Evolutionary conservation across 73 alveolate species (phyloP).

Genomic region (Paramecium caudatum): DNA sequence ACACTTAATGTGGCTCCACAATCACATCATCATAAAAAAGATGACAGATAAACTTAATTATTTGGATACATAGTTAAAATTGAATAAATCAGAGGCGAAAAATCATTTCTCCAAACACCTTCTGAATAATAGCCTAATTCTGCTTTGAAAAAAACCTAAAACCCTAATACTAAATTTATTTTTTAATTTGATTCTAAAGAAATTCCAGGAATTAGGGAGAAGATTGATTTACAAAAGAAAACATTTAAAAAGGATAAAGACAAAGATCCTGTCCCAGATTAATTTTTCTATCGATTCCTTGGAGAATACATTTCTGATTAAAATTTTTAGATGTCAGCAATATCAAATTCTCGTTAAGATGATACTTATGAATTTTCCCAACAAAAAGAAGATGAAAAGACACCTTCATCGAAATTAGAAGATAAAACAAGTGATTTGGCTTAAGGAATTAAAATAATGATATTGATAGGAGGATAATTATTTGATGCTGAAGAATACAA

Average conservation of each 20-base stretch:
- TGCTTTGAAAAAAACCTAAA: not conserved
- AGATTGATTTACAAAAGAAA: not conserved
- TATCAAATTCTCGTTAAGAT: conserved; percentile 12
- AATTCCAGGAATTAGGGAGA: conserved; percentile 21
- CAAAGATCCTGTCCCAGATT: not conserved
- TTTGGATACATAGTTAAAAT: conserved; percentile 25
- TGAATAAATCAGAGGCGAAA: conserved; percentile 5
- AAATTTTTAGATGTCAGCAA: conserved; percentile 56
- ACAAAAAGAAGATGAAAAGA: conserved; percentile 53
- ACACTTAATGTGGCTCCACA: conserved; percentile 8
- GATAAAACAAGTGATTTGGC: conserved; percentile 20
- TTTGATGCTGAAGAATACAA: conserved; percentile 66
- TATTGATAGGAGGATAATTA: conserved; percentile 15
- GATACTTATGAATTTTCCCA: not conserved
- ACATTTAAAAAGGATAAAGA: conserved; percentile 1
- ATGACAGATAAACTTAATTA: conserved; percentile 34
- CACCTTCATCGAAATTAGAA: not conserved
- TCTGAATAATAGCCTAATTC: not conserved
- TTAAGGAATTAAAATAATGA: conserved; percentile 58
- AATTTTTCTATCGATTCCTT: not conserved
- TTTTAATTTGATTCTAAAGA: conserved; percentile 48
- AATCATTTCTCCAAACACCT: conserved; percentile 15
- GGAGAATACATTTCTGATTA: conserved; percentile 46
- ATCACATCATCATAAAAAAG: conserved; percentile 10
- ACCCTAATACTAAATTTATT: not conserved